Evolutionary conservation across 176 grass and related monocot genomes (phyloP), one percentile per base, ranked within the genome.

Genomic region (Cenchrus purpureus): DNA sequence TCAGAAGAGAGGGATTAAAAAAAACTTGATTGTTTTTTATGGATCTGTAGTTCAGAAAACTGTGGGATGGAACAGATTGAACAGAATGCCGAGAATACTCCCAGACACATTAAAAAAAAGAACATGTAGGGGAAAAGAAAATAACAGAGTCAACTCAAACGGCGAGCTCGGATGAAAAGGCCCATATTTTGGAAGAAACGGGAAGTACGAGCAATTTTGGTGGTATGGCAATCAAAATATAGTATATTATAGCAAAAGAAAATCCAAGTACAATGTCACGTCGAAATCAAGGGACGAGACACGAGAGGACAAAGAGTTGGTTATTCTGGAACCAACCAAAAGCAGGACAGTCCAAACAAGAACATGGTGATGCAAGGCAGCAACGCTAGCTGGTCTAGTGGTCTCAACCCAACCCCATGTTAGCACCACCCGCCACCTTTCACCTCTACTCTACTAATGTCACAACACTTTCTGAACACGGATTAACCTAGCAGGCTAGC

Each of bases 261-360:
- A 56, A 56, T 52, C 68, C 80, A 87, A 74, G 74, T 3, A 28
- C 75, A 87, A 87, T 83, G 84, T 53, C 52, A 62, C 25, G 80
- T 73, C 80, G 43, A 79, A 77, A 74, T 83, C 67, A 61, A 78
- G 57, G 56, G 22, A 72, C 20, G 44, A 65, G 68, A 8, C 20
- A n/a, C 53, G 42, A 68, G 69, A 68, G 42, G 75, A 87, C 84
- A 73, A 60, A 71, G 25, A 53, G 61, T 58, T 37, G 31, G 66
- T 57, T 83, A 67, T 57, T 66, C 37, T 71, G 5, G 68, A 78
- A 58, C 13, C 50, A 78, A 58, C 13, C 50, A 45, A 14, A 14
- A 53, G 71, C 71, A 54, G 71, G 59, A 31, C 65, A 48, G 37
- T 83, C 57, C 34, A 85, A 32, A 40, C 10, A 73, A 90, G 73